These are phyloP conservation scores for Daldinia decipiens DNA, from an alignment of 495 filamentous ascomycete species.

Conservation along the genomic window DNA sequence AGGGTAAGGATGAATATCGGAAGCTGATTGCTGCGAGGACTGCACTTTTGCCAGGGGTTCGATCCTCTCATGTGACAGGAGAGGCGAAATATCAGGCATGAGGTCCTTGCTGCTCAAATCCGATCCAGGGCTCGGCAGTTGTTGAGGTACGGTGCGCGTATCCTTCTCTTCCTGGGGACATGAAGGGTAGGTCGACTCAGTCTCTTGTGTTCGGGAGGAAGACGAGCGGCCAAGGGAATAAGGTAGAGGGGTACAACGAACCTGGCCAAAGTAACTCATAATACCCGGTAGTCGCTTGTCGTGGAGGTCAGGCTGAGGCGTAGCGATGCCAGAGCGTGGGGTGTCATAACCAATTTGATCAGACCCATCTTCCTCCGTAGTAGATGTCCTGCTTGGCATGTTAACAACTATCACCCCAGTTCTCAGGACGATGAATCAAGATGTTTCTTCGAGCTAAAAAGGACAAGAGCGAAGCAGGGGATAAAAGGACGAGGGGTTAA, in stretches of 20 bases:
- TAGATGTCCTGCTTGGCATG: slow-evolving; percentile 58
- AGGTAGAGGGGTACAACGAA: slow-evolving; percentile 75
- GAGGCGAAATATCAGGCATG: slow-evolving; percentile 59
- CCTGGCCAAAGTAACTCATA: slow-evolving; percentile 96
- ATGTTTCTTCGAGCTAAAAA: slow-evolving; percentile 18
- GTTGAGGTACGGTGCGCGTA: slow-evolving; percentile 44
- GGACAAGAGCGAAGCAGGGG: slow-evolving; percentile 22
- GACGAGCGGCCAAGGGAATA: slow-evolving; percentile 51
- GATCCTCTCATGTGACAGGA: slow-evolving; percentile 61
- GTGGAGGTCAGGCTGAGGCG: slow-evolving; percentile 85
- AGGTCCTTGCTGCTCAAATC: slow-evolving; percentile 44
- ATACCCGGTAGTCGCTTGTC: slow-evolving; percentile 93
- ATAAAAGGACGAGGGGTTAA: slow-evolving; percentile 40
- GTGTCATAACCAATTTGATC: slow-evolving; percentile 85
- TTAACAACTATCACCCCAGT: slow-evolving; percentile 54
- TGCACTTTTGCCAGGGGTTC: slow-evolving; percentile 50
- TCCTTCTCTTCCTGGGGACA: slow-evolving; percentile 51
- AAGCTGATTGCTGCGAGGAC: slow-evolving; percentile 49
- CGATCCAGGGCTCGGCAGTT: slow-evolving; percentile 37
- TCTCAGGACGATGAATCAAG: slow-evolving; percentile 5
- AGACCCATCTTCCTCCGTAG: slow-evolving; percentile 71
- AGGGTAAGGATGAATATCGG: slow-evolving; percentile 60
- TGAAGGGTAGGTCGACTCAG: slow-evolving; percentile 49
- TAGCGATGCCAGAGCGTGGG: slow-evolving; percentile 85
- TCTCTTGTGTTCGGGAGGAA: slow-evolving; percentile 51